phyloP scores from a whole-genome alignment of 768 basidiomycete species.

The Tulasnella sp. region DNA sequence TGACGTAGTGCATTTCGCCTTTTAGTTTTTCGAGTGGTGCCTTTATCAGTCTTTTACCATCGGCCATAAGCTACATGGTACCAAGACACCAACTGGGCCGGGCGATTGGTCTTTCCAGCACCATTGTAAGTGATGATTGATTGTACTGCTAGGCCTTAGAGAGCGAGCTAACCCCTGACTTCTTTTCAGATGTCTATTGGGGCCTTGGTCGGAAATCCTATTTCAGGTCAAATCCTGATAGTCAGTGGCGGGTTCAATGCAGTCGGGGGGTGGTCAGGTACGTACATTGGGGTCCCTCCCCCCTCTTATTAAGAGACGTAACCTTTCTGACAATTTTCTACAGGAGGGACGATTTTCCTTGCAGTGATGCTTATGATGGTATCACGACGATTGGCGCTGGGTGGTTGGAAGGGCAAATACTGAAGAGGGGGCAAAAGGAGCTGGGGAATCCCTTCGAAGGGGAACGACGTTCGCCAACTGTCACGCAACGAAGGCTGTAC shows the following conservation, averaged over 20 bases:
- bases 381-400: not conserved
- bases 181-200: constrained; percentile 16
- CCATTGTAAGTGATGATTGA: constrained; percentile 6
- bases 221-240: constrained; percentile 19
- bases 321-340: not conserved
- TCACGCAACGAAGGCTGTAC: no score
- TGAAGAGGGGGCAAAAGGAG: not conserved
- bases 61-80: constrained; percentile 19
- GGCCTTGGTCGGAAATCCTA: constrained; percentile 20
- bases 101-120: constrained; percentile 19
- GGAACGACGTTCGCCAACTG: not conserved
- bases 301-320: not conserved
- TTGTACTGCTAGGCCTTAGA: not conserved
- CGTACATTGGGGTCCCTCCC: no score
- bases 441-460: not conserved
- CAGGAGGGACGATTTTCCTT: constrained; percentile 4
- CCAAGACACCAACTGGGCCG: constrained; percentile 11
- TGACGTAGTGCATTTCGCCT: not conserved
- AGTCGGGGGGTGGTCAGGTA: constrained; percentile 19
- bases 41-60: constrained; percentile 31
- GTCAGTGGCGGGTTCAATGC: constrained; percentile 12
- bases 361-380: not conserved
- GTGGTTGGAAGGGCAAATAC: constrained; percentile 7
- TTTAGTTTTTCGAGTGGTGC: constrained; percentile 53
- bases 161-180: not conserved